Percentiles rank a stretch among this genome's conserved stretches.
Conservation (phyloP, 2,329 filamentous ascomycete species). For the Beauveria asiatica region DNA sequence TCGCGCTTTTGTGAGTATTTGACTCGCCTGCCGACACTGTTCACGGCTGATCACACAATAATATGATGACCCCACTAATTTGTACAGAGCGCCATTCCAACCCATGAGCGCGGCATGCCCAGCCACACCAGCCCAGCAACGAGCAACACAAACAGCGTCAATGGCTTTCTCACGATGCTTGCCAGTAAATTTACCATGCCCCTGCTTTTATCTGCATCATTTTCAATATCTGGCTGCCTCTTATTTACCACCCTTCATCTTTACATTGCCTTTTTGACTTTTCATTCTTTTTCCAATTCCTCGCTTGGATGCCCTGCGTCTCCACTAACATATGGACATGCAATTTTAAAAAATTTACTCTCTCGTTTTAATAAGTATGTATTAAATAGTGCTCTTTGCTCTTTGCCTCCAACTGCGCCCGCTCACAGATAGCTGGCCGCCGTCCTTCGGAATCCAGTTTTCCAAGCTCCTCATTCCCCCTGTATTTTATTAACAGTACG, state of each 20-base stretch:
- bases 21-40: too few relatives aligned
- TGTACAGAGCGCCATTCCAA: background rate
- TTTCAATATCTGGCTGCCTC: background rate
- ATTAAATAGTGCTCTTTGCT: too few relatives aligned
- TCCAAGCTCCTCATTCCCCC: background rate
- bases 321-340: background rate
- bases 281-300: background rate
- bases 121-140: background rate
- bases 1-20: too few relatives aligned
- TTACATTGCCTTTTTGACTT: background rate
- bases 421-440: background rate
- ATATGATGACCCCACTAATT: too few relatives aligned
- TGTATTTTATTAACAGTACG: background rate
- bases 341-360: constrained; percentile 7
- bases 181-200: background rate
- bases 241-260: background rate
- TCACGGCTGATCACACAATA: too few relatives aligned
- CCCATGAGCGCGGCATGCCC: background rate
- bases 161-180: background rate
- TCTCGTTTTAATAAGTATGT: too few relatives aligned
- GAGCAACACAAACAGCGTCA: background rate
- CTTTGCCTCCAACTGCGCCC: background rate
- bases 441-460: background rate
- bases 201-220: too few relatives aligned
- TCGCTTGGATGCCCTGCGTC: background rate